Evolutionary conservation across 305 asterid genomes (phyloP), one percentile per base, ranked within the genome.

Genomic region (Fraxinus angustifolia): DNA sequence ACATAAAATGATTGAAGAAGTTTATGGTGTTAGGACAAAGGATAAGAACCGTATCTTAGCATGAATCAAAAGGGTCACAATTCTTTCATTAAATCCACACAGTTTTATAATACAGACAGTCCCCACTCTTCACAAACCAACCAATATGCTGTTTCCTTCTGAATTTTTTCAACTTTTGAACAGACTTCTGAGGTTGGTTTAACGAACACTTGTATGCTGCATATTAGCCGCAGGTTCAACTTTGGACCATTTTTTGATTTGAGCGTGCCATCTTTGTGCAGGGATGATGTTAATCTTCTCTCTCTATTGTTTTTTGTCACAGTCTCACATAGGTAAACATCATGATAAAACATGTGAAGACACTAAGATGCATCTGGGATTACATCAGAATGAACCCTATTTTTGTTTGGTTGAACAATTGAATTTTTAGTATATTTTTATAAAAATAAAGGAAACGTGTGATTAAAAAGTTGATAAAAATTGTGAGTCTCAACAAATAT

Each of bases 271-370:
- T 14, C 60, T 50, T 50, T 50, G 60, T 14, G 60, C 21, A 16
- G 60, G 60, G 19, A 50, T 16, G 21, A 16, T 50, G 60, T 62
- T 45, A 82, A 88, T 83, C 78, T 85, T 38, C 45, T 87, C 86
- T 80, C 81, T 83, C 86, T 85, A 85, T 83, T 83, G 33, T 31
- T 31, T 31, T 81, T 77, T 83, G 21, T 50, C 56, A 45, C n/a
- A 45, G 53, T 45, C 12, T 12, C 17, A 31, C 33, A 31, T 31
- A 2, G 33, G 33, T 50, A 50, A 45, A 45, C 53, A 50, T 50
- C 60, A 50, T 50, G 60, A 50, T 50, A 50, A 14, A 50, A 50
- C 7, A 4, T 3, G 19, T 48, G 58, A 48, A 12, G 2, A 48
- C 3, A 6, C 48, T 48, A 42, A 2, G 7, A 11, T 45, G 7